Conservation (phyloP, 176 grass and related monocot genomes). For the Raddia guianensis region DNA sequence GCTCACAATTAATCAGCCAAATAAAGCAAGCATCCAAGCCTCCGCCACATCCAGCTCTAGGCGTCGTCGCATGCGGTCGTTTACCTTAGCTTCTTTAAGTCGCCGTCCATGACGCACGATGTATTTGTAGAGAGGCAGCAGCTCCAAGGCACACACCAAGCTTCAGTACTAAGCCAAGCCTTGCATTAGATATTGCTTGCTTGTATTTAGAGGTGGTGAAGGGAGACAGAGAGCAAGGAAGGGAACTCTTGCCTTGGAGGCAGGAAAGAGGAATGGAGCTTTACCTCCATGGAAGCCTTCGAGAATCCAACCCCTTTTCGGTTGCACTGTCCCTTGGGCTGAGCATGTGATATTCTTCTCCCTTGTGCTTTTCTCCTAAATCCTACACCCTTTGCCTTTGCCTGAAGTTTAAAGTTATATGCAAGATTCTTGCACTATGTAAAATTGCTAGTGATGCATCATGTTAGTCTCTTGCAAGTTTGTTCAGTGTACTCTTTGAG, state of each 20-base stretch:
- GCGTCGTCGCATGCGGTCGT: background rate
- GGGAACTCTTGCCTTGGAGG: conserved; percentile 36
- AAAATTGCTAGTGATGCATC: background rate
- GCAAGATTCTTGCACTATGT: conserved; percentile 19
- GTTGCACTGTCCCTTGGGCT: conserved; percentile 33
- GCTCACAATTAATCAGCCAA: conserved; percentile 16
- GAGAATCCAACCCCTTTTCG: conserved; percentile 56
- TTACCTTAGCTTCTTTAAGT: conserved; percentile 39
- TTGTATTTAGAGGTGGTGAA: conserved; percentile 37
- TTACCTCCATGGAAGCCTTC: conserved; percentile 52
- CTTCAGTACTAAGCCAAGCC: conserved; percentile 39
- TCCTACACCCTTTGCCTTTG: conserved; percentile 8
- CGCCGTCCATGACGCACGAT: conserved; percentile 35
- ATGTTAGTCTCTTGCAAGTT: background rate
- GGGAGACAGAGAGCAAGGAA: conserved; percentile 31
- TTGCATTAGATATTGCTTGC: conserved; percentile 46
- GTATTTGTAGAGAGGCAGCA: conserved; percentile 51
- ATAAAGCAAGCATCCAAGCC: conserved; percentile 16
- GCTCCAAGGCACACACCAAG: conserved; percentile 34
- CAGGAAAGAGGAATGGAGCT: conserved; percentile 50
- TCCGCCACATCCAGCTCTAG: conserved; percentile 28
- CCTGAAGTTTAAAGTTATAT: conserved; percentile 35
- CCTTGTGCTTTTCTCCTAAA: conserved; percentile 6
- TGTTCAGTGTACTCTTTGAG: background rate
- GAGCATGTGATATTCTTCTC: conserved; percentile 32